Evolutionary conservation across 768 basidiomycete genomes (phyloP).

Genomic region (Tremella mesenterica): DNA sequence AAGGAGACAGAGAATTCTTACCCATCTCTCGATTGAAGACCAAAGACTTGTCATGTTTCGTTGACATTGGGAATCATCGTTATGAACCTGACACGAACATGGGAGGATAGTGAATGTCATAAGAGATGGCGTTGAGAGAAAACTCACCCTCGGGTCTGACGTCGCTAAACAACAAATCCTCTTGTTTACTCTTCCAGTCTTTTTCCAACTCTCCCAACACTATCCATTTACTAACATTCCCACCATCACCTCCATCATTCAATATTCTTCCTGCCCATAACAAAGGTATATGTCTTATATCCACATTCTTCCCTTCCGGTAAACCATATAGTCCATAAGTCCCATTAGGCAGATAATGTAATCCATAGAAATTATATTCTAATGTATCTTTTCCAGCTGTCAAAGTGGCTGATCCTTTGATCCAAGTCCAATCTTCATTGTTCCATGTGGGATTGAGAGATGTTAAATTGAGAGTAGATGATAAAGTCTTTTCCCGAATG

Average conservation of each 20-base stretch:
- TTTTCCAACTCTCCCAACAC: conserved; percentile 36
- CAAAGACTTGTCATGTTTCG: too few relatives aligned
- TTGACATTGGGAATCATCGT: too few relatives aligned
- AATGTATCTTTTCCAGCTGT: conserved; percentile 13
- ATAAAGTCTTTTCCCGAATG: conserved; percentile 14
- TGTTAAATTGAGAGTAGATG: neutral
- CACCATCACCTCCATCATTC: too few relatives aligned
- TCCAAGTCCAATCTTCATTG: conserved; percentile 33
- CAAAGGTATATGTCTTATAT: conserved; percentile 23
- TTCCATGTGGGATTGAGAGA: neutral
- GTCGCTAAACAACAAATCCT: conserved; percentile 16
- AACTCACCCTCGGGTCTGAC: conserved; percentile 29
- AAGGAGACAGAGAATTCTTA: neutral
- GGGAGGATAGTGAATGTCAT: too few relatives aligned
- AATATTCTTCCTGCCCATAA: neutral
- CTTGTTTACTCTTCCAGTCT: conserved; percentile 26
- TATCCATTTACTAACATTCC: conserved; percentile 22
- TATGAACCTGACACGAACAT: too few relatives aligned
- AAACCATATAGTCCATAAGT: conserved; percentile 35
- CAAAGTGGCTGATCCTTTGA: conserved; percentile 23
- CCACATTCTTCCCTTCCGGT: conserved; percentile 34
- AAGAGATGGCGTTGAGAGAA: too few relatives aligned
- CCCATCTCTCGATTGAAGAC: neutral
- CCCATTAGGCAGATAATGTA: conserved; percentile 37
- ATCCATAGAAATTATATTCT: conserved; percentile 35